Evolutionary conservation across 306 rosid species (phyloP).

Genomic region (Mimosa bimucronata): DNA sequence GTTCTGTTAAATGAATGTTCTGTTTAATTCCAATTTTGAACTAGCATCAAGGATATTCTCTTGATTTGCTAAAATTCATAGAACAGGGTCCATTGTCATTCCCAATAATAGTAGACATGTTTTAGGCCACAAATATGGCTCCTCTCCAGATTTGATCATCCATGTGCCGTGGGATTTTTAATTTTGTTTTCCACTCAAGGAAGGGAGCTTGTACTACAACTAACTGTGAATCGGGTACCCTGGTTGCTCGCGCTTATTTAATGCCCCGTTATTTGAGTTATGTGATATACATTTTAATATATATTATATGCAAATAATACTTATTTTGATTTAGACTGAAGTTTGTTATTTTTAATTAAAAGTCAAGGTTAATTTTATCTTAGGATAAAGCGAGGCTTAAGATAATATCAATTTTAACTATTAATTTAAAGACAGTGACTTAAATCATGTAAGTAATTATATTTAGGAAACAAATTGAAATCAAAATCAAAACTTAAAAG

Average conservation of each 20-base stretch:
- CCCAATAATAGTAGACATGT: slow-evolving; percentile 63
- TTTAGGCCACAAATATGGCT: slow-evolving; percentile 46
- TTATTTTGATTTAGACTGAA: not conserved
- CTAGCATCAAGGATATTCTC: slow-evolving; percentile 37
- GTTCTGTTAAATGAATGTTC: slow-evolving; percentile 19
- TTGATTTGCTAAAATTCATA: slow-evolving; percentile 50
- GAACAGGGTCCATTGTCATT: slow-evolving; percentile 50
- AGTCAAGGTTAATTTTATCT: not conserved
- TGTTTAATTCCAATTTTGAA: slow-evolving; percentile 35
- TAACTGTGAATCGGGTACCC: not conserved
- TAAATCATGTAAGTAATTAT: not conserved
- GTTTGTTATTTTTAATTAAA: not conserved
- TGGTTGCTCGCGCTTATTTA: not conserved
- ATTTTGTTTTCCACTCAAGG: slow-evolving; percentile 35
- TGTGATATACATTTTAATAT: not conserved
- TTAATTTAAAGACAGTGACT: not conserved
- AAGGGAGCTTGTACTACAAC: slow-evolving; percentile 40
- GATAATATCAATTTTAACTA: too few relatives aligned
- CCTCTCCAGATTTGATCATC: slow-evolving; percentile 39
- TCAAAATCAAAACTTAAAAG: too few relatives aligned
- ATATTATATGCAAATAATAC: not conserved
- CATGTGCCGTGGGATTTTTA: slow-evolving; percentile 34
- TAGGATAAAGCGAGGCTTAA: not conserved
- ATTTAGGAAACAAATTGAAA: too few relatives aligned
- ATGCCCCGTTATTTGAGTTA: not conserved